Evolutionary conservation across 1,284 basidiomycete genomes (phyloP).

Genomic region (Ceratobasidium sp.): DNA sequence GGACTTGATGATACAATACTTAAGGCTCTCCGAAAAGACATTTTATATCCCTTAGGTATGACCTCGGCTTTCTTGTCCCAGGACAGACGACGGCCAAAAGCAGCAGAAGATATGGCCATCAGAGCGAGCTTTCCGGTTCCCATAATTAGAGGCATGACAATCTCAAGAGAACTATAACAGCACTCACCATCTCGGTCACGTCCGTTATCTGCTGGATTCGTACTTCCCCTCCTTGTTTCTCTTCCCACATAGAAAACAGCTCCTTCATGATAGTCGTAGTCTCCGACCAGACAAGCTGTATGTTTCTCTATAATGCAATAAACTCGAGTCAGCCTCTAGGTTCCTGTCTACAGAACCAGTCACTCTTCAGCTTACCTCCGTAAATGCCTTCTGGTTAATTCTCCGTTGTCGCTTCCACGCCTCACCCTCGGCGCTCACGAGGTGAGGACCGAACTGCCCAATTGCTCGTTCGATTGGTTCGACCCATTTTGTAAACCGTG

Average conservation of each 20-base stretch:
- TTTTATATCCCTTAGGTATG: not conserved
- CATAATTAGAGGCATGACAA: not conserved
- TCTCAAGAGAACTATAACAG: not conserved
- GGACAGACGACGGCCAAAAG: not conserved
- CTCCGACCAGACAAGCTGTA: slow-evolving; percentile 16
- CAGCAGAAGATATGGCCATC: slow-evolving; percentile 7
- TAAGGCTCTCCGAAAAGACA: slow-evolving; percentile 2
- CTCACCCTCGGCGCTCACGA: slow-evolving; percentile 31
- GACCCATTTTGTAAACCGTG: not conserved
- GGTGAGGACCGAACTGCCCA: slow-evolving; percentile 34
- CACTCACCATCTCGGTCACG: not conserved
- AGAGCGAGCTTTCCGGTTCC: slow-evolving; percentile 11
- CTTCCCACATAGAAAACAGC: slow-evolving; percentile 5
- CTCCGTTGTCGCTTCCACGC: slow-evolving; percentile 40
- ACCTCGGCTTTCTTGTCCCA: not conserved
- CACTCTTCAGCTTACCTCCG: slow-evolving; percentile 37
- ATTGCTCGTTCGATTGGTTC: not conserved
- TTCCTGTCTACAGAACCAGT: too few relatives aligned
- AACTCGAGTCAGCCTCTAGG: too few relatives aligned
- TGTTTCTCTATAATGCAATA: slow-evolving; percentile 5
- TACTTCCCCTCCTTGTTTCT: not conserved
- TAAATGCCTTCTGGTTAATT: slow-evolving; percentile 29
- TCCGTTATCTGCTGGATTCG: not conserved
- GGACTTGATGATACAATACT: slow-evolving; percentile 7
- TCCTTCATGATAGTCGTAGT: not conserved